Percentiles rank a stretch among this genome's conserved stretches.
Conservation (phyloP, 1,284 basidiomycete genomes). For the Entoloma clypeatum region DNA sequence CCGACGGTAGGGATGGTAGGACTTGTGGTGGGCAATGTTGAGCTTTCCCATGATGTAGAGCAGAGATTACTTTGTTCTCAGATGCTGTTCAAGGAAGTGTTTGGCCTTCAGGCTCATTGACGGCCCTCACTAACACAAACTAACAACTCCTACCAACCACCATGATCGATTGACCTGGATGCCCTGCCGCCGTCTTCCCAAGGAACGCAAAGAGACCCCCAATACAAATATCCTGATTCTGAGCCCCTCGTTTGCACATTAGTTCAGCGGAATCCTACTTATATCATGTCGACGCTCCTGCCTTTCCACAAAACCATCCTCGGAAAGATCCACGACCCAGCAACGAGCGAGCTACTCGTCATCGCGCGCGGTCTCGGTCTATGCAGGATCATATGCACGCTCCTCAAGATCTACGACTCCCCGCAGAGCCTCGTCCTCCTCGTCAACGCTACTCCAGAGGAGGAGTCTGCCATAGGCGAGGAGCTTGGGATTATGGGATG, state of each 20-base stretch:
- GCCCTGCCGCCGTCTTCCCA: too few relatives aligned
- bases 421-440: constrained; percentile 82
- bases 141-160: too few relatives aligned
- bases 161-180: too few relatives aligned
- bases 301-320: constrained; percentile 65
- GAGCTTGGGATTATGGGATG: constrained; percentile 92
- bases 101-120: background rate
- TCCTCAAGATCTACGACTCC: constrained; percentile 91
- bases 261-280: too few relatives aligned
- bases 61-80: background rate
- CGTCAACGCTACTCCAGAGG: constrained; percentile 85
- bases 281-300: constrained; percentile 50
- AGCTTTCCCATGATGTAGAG: constrained; percentile 64
- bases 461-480: constrained; percentile 89
- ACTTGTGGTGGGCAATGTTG: constrained; percentile 87
- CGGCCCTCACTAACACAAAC: too few relatives aligned
- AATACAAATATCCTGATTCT: too few relatives aligned
- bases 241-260: too few relatives aligned
- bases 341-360: constrained; percentile 78
- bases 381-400: constrained; percentile 76
- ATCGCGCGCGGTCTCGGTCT: constrained; percentile 87
- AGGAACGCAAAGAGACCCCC: too few relatives aligned
- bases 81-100: constrained; percentile 4
- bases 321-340: constrained; percentile 69
- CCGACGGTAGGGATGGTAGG: constrained; percentile 80